Percentiles rank a stretch among this genome's conserved stretches.
These are phyloP conservation scores for Symbiotaphrina buchneri DNA, from an alignment of 495 filamentous ascomycete genomes.

Conservation along the genomic window DNA sequence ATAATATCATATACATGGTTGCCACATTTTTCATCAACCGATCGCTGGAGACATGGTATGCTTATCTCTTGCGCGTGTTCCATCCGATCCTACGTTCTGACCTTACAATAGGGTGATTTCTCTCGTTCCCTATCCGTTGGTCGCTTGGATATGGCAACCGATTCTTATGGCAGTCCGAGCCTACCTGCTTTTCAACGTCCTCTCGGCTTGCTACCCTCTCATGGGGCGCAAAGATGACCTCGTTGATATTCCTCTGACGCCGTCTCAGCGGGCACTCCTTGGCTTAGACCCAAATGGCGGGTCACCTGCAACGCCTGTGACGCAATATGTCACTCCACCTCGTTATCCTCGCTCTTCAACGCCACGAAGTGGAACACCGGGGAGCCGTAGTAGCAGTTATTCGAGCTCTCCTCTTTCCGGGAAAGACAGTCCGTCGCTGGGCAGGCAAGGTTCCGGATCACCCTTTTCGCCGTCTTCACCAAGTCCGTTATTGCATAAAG, in stretches of 20 bases:
- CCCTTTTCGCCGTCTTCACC: constrained; percentile 22
- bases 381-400: constrained; percentile 20
- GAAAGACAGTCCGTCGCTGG: constrained; percentile 15
- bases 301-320: constrained; percentile 37
- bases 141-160: not conserved
- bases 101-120: constrained; percentile 6
- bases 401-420: constrained; percentile 18
- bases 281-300: constrained; percentile 49
- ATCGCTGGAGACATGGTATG: constrained; percentile 8
- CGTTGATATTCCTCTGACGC: constrained; percentile 75
- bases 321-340: constrained; percentile 62
- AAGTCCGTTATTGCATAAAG: constrained; percentile 53
- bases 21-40: constrained; percentile 15
- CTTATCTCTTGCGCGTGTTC: constrained; percentile 10
- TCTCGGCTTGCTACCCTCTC: constrained; percentile 41
- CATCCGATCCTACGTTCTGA: constrained; percentile 7
- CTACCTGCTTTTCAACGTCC: constrained; percentile 41
- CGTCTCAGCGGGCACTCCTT: constrained; percentile 64
- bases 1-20: constrained; percentile 35
- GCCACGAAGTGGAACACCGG: constrained; percentile 21
- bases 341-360: constrained; percentile 60
- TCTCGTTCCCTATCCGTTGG: not conserved
- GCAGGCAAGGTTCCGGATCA: constrained; percentile 14
- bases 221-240: constrained; percentile 50
- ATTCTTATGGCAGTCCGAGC: constrained; percentile 25